Conservation (phyloP, 2,329 filamentous ascomycete genomes). For the Lachnellula willkommii region DNA sequence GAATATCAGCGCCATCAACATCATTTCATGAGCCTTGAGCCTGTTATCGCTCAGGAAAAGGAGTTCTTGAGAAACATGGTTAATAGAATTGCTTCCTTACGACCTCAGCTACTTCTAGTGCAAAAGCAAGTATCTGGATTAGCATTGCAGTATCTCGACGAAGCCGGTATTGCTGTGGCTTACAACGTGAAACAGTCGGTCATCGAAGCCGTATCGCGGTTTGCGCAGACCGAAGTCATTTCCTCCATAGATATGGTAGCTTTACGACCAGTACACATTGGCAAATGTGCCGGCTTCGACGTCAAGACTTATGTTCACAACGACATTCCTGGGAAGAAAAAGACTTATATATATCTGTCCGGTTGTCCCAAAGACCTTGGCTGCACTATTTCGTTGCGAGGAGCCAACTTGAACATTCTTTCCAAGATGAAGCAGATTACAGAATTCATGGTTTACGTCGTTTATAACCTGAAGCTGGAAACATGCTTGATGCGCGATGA, state of each 20-base stretch:
- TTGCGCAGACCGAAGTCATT: conserved; percentile 85
- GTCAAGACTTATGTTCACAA: conserved; percentile 91
- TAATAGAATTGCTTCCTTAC: conserved; percentile 79
- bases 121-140: conserved; percentile 90
- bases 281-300: conserved; percentile 80
- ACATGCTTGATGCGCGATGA: conserved; percentile 92
- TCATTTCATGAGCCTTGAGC: conserved; percentile 97
- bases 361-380: conserved; percentile 85
- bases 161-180: conserved; percentile 85
- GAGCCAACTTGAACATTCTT: conserved; percentile 66
- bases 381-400: conserved; percentile 88
- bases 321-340: conserved; percentile 67
- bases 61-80: conserved; percentile 91
- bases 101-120: conserved; percentile 81
- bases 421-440: conserved; percentile 84
- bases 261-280: conserved; percentile 66
- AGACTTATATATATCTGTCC: conserved; percentile 93
- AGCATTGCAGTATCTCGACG: conserved; percentile 79
- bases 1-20: conserved; percentile 90
- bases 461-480: conserved; percentile 95
- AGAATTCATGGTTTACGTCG: conserved; percentile 98
- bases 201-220: conserved; percentile 88
- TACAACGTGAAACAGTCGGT: conserved; percentile 97
- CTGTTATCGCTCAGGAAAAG: conserved; percentile 92
- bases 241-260: conserved; percentile 93